Evolutionary conservation across 768 basidiomycete species (phyloP), one percentile per base, ranked within the genome.

Genomic region (Tulasnella sp.): DNA sequence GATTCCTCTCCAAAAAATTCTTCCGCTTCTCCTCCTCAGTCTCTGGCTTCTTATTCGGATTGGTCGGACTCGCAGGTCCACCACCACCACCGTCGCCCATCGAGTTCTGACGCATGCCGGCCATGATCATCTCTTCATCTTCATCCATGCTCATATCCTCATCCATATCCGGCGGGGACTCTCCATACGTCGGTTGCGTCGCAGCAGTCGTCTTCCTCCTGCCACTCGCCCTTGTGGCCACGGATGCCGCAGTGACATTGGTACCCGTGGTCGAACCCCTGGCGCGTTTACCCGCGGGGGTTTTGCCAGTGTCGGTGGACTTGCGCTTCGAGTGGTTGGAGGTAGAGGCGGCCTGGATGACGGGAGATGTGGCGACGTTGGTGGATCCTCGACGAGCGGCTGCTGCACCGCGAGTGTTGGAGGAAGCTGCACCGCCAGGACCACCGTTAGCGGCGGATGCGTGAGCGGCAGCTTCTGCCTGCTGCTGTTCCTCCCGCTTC

Each of bases 21-120:
- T 80, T 83, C 43, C 96, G 78, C 72, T 99, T 99, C 69, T 98
- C 96, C 71, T 98, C 96, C 70, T 99, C 96, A 0, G 94, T 97
- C 76, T 96, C 92, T 22, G 86, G 87, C 68, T 85, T 91, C 71
- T 87, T 92, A 53, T 54, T 65, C 65, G 53, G 69, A 65, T 48
- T 71, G 65, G 45, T 65, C 69, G 50, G 29, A 45, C 27, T 64
- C 15, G 52, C 46, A 4, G 21, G 45, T 30, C 50, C 63, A 53
- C 69, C 41, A 54, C 67, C 63, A 66, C 70, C 68, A 21, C 64
- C 67, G 9, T 63, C 59, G 41, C 24, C 30, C 9, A 53, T 60
- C 50, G 42, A 12, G 45, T 59, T 51, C 62, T 42, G 25, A 55
- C 62, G 27, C 43, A 59, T 44, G 62, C 34, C 57, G 15, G 29